A percentile compares a stretch with the other conserved stretches of the same genome.
phyloP scores from a whole-genome alignment of 1,284 basidiomycete species.

The Leccinum pseudoinsigne region DNA sequence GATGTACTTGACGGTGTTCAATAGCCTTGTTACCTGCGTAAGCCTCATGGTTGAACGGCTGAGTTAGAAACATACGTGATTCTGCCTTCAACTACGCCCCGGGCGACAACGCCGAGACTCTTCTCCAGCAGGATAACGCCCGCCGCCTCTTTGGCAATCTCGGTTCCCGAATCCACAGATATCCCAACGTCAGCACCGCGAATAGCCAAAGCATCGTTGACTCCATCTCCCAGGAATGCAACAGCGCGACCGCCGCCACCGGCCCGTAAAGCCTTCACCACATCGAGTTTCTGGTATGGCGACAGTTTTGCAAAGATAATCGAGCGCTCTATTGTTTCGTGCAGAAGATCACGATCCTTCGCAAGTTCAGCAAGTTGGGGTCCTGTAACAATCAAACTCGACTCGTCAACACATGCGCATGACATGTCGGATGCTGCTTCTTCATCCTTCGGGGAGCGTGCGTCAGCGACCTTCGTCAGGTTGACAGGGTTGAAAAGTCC shows the following conservation, averaged over 20 bases:
- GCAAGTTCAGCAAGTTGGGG: constrained; percentile 31
- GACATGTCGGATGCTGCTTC: constrained; percentile 19
- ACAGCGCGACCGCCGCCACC: constrained; percentile 31
- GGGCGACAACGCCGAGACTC: constrained; percentile 32
- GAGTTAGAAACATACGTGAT: constrained; percentile 27
- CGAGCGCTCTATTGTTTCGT: constrained; percentile 34
- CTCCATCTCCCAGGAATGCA: constrained; percentile 35
- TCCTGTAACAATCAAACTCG: constrained; percentile 31
- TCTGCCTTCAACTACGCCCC: constrained; percentile 34
- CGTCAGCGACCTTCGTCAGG: constrained; percentile 6
- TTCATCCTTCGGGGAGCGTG: constrained; percentile 24
- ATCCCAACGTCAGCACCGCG: constrained; percentile 89
- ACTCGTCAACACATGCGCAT: constrained; percentile 20
- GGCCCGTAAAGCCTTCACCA: constrained; percentile 31
- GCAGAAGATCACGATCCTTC: constrained; percentile 28
- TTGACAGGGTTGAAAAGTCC: constrained; percentile 29
- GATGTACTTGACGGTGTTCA: constrained; percentile 34
- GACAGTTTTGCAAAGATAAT: constrained; percentile 34
- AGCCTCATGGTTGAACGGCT: constrained; percentile 8
- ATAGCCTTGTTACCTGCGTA: constrained; percentile 24
- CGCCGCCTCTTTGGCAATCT: constrained; percentile 98
- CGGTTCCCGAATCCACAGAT: constrained; percentile 96
- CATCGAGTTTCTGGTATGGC: constrained; percentile 35
- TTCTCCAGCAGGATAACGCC: constrained; percentile 92
- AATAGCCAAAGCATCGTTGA: constrained; percentile 35